Evolutionary conservation across 441 rosid species (phyloP), one percentile per base, ranked within the genome.

Genomic region (Biscutella auriculata): DNA sequence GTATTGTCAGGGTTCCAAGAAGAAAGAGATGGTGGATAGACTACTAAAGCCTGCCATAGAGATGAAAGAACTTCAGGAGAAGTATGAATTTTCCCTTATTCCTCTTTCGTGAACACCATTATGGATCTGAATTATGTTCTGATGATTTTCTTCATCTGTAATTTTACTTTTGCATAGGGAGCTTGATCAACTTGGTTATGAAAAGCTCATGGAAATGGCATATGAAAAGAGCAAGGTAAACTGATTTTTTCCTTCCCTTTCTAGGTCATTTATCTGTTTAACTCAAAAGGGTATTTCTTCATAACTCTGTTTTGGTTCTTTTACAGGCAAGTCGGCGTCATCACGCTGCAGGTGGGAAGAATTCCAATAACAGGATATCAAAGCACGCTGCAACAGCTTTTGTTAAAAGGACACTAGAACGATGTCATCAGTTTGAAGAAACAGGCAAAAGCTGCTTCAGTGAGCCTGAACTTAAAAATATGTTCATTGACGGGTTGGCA

Each of bases 361-460:
- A 82, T 72, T 81, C 91, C 61, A 73, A 70, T 75, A 82, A 68
- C 77, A 94, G 81, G 76, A 75, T 81, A 76, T 85, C 94, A 57
- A 90, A 78, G 76, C 95, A 85, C 65, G 85, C 94, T 76, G 87
- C 96, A 40, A 60, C 68, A 12, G 82, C 89, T 59, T 84, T 85
- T 76, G 82, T 82, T 66, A 94, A 71, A 62, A 77, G 79, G 53
- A 81, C 93, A 23, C 75, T 94, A 67, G 81, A 84, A 46, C 69
- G 74, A 50, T 87, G 82, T 66, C 81, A 52, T 69, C 76, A 73
- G 66, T 94, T 72, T 67, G 94, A 94, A 75, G 83, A 78, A 55
- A 76, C 85, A 0, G 96, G 97, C 45, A 82, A 79, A 72, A 84
- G 99, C 80, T 87, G 94, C 76, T 94, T 94, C 66, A 72, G 74